phyloP scores from a whole-genome alignment of 352 stramenopile genomes.

The Hyaloperonospora brassicae region DNA sequence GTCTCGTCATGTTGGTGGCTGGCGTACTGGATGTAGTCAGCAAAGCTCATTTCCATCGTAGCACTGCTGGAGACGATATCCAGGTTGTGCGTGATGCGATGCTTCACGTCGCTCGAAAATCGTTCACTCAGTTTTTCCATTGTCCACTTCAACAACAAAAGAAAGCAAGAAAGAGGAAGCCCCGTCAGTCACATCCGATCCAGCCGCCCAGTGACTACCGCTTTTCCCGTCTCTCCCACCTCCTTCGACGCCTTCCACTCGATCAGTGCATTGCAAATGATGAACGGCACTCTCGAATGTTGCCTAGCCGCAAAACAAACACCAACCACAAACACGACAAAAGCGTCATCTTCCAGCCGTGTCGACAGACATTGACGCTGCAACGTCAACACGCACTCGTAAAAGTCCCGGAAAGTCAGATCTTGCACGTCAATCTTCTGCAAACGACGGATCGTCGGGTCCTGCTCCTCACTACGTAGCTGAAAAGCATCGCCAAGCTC shows the following conservation, averaged over 20 bases:
- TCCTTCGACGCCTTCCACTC: constrained; percentile 65
- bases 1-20: constrained; percentile 71
- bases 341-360: not conserved
- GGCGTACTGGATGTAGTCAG: constrained; percentile 62
- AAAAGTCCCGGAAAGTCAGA: constrained; percentile 61
- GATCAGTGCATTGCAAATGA: constrained; percentile 56
- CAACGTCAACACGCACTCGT: constrained; percentile 37
- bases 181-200: not conserved
- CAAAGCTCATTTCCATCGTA: constrained; percentile 70
- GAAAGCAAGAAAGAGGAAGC: not conserved
- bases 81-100: constrained; percentile 76
- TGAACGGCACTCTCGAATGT: constrained; percentile 63
- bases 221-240: constrained; percentile 16
- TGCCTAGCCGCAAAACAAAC: constrained; percentile 27
- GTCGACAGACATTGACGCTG: not conserved
- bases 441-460: constrained; percentile 41
- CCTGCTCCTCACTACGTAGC: constrained; percentile 32
- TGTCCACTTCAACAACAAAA: constrained; percentile 43
- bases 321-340: not conserved
- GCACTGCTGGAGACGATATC: constrained; percentile 47
- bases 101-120: constrained; percentile 41
- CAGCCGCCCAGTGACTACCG: not conserved
- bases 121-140: constrained; percentile 47
- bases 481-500: constrained; percentile 43
- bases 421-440: constrained; percentile 47